Percentiles rank a stretch among this genome's conserved stretches.
These are phyloP conservation scores for Marasmius sp. DNA, from an alignment of 1,284 basidiomycete genomes.

Conservation along the genomic window DNA sequence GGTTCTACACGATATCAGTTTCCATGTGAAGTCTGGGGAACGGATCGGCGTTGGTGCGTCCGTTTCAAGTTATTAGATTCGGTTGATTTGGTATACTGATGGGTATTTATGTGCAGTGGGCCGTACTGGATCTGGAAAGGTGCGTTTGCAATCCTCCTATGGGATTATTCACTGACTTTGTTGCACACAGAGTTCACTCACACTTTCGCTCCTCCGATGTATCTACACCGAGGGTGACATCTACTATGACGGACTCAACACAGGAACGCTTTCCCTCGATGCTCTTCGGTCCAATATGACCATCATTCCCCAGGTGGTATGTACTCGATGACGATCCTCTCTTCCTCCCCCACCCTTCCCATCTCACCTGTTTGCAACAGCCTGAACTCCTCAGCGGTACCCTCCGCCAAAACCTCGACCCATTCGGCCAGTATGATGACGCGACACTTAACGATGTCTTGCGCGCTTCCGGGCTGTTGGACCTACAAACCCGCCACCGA, in stretches of 20 bases:
- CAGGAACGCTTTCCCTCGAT: slow-evolving; percentile 59
- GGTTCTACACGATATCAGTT: slow-evolving; percentile 55
- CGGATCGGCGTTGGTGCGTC: slow-evolving; percentile 57
- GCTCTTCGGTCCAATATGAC: slow-evolving; percentile 60
- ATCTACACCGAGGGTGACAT: slow-evolving; percentile 59
- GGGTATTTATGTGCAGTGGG: slow-evolving; percentile 44
- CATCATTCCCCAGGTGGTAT: slow-evolving; percentile 55
- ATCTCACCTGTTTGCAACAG: slow-evolving; percentile 39
- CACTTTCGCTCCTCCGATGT: slow-evolving; percentile 53
- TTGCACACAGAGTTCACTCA: slow-evolving; percentile 42
- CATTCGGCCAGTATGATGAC: slow-evolving; percentile 75
- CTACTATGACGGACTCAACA: slow-evolving; percentile 48
- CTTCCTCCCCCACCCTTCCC: slow-evolving; percentile 20
- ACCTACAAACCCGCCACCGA: slow-evolving; percentile 35
- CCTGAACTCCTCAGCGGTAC: slow-evolving; percentile 68
- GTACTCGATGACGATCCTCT: slow-evolving; percentile 23
- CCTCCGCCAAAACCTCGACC: slow-evolving; percentile 61
- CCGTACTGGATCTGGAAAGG: slow-evolving; percentile 78
- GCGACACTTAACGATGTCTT: slow-evolving; percentile 55
- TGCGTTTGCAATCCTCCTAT: slow-evolving; percentile 33
- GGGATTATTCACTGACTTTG: slow-evolving; percentile 34
- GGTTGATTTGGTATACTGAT: neutral
- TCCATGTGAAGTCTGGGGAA: slow-evolving; percentile 58
- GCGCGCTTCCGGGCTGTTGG: slow-evolving; percentile 53
- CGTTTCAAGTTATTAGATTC: neutral